These are phyloP conservation scores for Polyporus tsugae DNA, from an alignment of 1,284 basidiomycete genomes.

Conservation along the genomic window DNA sequence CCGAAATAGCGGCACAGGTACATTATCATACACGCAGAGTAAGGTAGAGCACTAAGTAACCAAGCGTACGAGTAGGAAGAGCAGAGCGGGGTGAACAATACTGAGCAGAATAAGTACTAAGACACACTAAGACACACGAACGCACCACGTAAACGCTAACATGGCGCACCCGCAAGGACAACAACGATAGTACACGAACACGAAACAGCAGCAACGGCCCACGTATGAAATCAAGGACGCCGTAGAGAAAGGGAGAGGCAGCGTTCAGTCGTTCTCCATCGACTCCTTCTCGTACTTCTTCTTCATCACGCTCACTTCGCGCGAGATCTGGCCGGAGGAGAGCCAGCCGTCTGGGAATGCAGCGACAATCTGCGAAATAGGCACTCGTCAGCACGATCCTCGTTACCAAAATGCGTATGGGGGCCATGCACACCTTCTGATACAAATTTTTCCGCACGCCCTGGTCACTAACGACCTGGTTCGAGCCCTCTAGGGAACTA, in stretches of 20 bases:
- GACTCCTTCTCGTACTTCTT: constrained; percentile 74
- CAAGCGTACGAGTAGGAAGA: constrained; percentile 30
- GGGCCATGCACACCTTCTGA: too few species aligned
- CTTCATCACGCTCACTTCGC: constrained; percentile 80
- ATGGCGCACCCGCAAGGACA: not conserved
- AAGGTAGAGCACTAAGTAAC: constrained; percentile 25
- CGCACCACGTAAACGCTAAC: not conserved
- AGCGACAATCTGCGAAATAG: constrained; percentile 63
- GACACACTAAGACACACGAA: not conserved
- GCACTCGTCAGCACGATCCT: not conserved
- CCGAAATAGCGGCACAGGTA: not conserved
- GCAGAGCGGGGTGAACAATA: constrained; percentile 21
- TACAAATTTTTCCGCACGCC: constrained; percentile 79
- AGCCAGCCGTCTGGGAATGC: constrained; percentile 83
- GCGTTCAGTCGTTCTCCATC: constrained; percentile 56
- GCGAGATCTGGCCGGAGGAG: constrained; percentile 55
- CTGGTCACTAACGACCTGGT: constrained; percentile 79
- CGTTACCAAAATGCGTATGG: not conserved
- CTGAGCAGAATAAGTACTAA: constrained; percentile 30
- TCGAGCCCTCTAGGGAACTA: constrained; percentile 71
- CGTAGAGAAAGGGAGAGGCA: not conserved
- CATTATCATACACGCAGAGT: constrained; percentile 31
- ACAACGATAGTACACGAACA: not conserved
- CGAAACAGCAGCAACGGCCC: not conserved
- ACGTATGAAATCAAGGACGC: constrained; percentile 2